Conservation (phyloP, 352 stramenopile genomes). For the Pythium periplocum region DNA sequence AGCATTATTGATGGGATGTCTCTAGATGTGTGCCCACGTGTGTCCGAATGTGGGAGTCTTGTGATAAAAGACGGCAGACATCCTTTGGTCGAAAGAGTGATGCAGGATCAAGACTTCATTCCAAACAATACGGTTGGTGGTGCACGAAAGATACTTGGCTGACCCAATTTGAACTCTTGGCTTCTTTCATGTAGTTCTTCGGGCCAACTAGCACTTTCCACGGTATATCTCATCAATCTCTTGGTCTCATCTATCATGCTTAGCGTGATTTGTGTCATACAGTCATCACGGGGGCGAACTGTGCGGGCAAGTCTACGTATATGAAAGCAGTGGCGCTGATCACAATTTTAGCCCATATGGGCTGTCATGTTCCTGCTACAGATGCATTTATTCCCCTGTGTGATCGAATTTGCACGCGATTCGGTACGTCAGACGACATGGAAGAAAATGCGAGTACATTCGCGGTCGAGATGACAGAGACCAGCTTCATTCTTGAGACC, state of each 20-base stretch:
- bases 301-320: constrained; percentile 89
- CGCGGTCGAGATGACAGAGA: constrained; percentile 89
- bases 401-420: constrained; percentile 88
- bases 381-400: constrained; percentile 78
- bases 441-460: constrained; percentile 93
- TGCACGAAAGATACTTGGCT: not conserved
- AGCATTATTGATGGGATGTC: too few relatives aligned
- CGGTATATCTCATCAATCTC: constrained; percentile 17
- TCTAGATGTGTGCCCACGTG: constrained; percentile 59
- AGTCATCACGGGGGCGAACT: constrained; percentile 91
- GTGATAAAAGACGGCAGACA: constrained; percentile 81
- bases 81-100: constrained; percentile 61
- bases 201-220: constrained; percentile 70
- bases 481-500: constrained; percentile 78
- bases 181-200: constrained; percentile 40
- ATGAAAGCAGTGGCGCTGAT: constrained; percentile 81
- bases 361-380: constrained; percentile 84
- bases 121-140: constrained; percentile 73
- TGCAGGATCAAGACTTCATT: constrained; percentile 74
- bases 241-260: not conserved
- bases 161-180: not conserved
- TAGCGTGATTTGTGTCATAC: constrained; percentile 10
- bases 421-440: constrained; percentile 91
- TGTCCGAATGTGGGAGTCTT: constrained; percentile 67
- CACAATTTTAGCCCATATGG: constrained; percentile 89